Evolutionary conservation across 306 rosid genomes (phyloP).

Genomic region (Erythrophleum fordii): DNA sequence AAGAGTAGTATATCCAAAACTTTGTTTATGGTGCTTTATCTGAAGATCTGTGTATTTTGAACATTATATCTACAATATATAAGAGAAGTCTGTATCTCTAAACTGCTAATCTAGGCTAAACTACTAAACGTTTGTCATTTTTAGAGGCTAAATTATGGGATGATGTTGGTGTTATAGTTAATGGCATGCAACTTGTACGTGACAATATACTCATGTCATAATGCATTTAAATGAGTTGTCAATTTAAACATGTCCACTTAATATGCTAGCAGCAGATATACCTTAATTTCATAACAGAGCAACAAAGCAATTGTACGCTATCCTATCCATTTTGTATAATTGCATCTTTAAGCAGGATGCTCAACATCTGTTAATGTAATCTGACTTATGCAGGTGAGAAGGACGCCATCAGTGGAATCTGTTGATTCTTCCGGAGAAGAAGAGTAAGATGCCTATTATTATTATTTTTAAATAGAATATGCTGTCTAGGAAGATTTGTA

Average conservation of each 20-base stretch:
- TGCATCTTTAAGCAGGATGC: slow-evolving; percentile 8
- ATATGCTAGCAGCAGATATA: slow-evolving; percentile 10
- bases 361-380: slow-evolving; percentile 40
- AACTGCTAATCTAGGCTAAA: not conserved
- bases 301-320: not conserved
- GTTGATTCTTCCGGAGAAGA: slow-evolving; percentile 99
- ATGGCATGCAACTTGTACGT: slow-evolving; percentile 2
- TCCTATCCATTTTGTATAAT: slow-evolving; percentile 13
- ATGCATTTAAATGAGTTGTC: not conserved
- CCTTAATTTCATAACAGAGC: slow-evolving; percentile 18
- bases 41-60: not conserved
- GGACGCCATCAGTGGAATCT: slow-evolving; percentile 90
- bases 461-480: not conserved
- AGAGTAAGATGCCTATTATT: slow-evolving; percentile 71
- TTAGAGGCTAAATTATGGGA: not conserved
- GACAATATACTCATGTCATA: not conserved
- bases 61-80: not conserved
- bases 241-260: slow-evolving; percentile 4
- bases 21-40: not conserved
- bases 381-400: slow-evolving; percentile 74
- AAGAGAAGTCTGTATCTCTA: not conserved
- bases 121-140: not conserved
- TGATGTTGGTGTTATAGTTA: not conserved
- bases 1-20: too few species aligned
- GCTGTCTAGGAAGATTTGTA: not conserved